Evolutionary conservation across 768 basidiomycete genomes (phyloP).

Genomic region (Russula sp.): DNA sequence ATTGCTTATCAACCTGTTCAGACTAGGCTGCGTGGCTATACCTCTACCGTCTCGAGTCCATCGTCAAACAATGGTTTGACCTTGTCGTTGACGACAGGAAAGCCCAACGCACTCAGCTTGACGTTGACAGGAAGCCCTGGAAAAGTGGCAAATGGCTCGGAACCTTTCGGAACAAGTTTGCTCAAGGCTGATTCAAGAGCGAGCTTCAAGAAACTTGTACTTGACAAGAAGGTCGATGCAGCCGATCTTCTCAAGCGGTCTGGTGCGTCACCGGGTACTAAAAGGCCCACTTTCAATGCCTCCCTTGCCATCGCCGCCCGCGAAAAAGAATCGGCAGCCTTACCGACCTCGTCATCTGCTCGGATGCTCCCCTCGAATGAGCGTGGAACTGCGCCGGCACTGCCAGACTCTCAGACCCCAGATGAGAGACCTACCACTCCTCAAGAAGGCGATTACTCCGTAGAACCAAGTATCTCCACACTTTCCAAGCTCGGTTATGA

Average conservation of each 20-base stretch:
- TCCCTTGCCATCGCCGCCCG: slow-evolving; percentile 67
- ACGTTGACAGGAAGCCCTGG: slow-evolving; percentile 36
- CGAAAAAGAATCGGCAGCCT: slow-evolving; percentile 53
- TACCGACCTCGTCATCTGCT: slow-evolving; percentile 12
- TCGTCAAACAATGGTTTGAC: slow-evolving; percentile 32
- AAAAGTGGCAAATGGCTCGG: slow-evolving; percentile 40
- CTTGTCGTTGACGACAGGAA: slow-evolving; percentile 42
- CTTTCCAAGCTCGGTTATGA: slow-evolving; percentile 67
- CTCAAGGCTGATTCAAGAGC: slow-evolving; percentile 63
- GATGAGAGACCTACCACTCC: not conserved
- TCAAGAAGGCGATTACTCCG: slow-evolving; percentile 88
- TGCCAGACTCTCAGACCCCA: slow-evolving; percentile 2
- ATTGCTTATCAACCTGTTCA: slow-evolving; percentile 57
- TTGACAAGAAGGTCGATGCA: slow-evolving; percentile 79
- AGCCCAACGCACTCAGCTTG: slow-evolving; percentile 46
- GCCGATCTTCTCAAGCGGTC: slow-evolving; percentile 50
- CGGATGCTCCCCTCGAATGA: slow-evolving; percentile 28
- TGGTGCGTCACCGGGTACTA: slow-evolving; percentile 21
- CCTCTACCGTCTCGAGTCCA: slow-evolving; percentile 36
- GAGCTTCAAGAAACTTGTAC: slow-evolving; percentile 88
- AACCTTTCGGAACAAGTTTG: slow-evolving; percentile 55
- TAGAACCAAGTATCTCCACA: slow-evolving; percentile 66
- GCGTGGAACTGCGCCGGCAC: slow-evolving; percentile 24
- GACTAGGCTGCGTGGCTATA: slow-evolving; percentile 67
- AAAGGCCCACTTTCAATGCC: slow-evolving; percentile 65